Evolutionary conservation across 768 basidiomycete genomes (phyloP).

Genomic region (Kondoa malvinella): DNA sequence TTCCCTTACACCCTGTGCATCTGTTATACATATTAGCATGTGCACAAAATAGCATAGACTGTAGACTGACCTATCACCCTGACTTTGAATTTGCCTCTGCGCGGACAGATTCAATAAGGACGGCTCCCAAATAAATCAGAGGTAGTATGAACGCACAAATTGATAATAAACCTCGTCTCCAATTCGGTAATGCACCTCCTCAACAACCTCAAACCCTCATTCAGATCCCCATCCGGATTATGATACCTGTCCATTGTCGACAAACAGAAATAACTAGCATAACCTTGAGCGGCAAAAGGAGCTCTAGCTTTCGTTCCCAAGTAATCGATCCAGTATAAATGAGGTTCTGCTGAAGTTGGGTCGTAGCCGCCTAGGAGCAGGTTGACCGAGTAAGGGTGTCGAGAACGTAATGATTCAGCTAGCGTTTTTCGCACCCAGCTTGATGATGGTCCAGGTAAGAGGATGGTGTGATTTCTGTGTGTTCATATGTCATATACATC

Average conservation of each 20-base stretch:
- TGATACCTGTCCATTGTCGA: conserved; percentile 90
- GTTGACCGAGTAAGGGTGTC: conserved; percentile 77
- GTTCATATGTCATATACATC: neutral
- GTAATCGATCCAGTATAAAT: conserved; percentile 91
- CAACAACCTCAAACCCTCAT: conserved; percentile 69
- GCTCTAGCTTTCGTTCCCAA: conserved; percentile 74
- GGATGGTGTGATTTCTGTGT: conserved; percentile 54
- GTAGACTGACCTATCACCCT: neutral
- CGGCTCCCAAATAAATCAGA: neutral
- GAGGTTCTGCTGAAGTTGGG: conserved; percentile 45
- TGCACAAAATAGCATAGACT: neutral
- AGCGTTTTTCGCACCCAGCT: conserved; percentile 86
- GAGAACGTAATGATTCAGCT: conserved; percentile 72
- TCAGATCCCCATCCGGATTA: conserved; percentile 63
- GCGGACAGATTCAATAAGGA: conserved; percentile 20
- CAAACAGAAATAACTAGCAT: conserved; percentile 79
- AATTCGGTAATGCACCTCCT: conserved; percentile 79
- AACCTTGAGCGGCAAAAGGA: conserved; percentile 88
- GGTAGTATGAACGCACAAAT: conserved; percentile 33
- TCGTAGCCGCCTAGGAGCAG: conserved; percentile 87
- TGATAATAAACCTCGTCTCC: conserved; percentile 60
- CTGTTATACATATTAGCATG: neutral
- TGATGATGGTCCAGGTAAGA: conserved; percentile 76
- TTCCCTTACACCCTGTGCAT: neutral
- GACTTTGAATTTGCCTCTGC: neutral